These are phyloP conservation scores for Clavariopsis aquatica DNA, from an alignment of 495 filamentous ascomycete species.

Conservation along the genomic window DNA sequence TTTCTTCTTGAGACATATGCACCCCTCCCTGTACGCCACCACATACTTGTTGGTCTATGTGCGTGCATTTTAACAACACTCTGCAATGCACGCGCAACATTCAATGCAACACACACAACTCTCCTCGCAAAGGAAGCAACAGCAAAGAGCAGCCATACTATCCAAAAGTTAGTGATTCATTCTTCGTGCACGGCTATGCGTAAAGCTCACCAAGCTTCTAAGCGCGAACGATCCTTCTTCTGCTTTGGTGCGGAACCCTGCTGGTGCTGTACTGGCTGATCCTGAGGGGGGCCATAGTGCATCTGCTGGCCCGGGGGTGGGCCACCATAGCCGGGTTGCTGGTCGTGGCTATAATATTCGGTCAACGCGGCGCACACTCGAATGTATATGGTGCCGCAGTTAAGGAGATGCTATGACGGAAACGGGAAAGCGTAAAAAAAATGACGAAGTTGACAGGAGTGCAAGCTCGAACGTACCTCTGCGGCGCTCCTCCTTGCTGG, in stretches of 20 bases:
- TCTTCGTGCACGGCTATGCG: not conserved
- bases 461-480: conserved; percentile 43
- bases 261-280: conserved; percentile 57
- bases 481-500: conserved; percentile 35
- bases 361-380: not conserved
- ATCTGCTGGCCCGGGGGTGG: conserved; percentile 22
- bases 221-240: conserved; percentile 60
- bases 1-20: not conserved
- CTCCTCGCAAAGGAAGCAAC: conserved; percentile 77
- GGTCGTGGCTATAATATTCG: conserved; percentile 15
- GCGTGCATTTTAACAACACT: conserved; percentile 37
- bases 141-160: conserved; percentile 69
- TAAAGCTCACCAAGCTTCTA: conserved; percentile 58
- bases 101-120: conserved; percentile 75
- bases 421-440: conserved; percentile 12
- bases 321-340: conserved; percentile 3
- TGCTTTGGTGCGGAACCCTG: conserved; percentile 55
- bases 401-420: conserved; percentile 25
- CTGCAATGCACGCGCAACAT: conserved; percentile 43
- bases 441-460: too few species aligned
- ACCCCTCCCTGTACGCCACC: not conserved
- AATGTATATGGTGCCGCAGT: too few species aligned
- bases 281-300: conserved; percentile 39
- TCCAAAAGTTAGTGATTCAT: not conserved
- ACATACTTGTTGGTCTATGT: not conserved